A percentile compares a stretch with the other conserved stretches of the same genome.
phyloP scores from a whole-genome alignment of 2,329 filamentous ascomycete genomes.

The Colletotrichum falcatum region DNA sequence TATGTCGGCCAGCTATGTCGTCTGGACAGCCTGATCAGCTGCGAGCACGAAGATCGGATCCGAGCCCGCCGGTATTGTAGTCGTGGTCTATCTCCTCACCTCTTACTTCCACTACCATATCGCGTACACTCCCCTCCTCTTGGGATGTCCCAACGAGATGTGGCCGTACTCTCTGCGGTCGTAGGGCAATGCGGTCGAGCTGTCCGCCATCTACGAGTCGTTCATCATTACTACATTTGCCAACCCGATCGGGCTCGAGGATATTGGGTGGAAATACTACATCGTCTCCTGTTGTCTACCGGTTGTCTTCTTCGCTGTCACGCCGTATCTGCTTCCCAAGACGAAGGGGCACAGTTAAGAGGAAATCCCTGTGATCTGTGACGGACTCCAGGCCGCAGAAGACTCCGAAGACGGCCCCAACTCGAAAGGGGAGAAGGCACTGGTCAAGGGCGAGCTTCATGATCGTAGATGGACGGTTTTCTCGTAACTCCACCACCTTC shows the following conservation, averaged over 20 bases:
- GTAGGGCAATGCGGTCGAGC: slow-evolving; percentile 45
- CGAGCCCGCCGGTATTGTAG: slow-evolving; percentile 50
- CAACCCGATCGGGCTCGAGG: slow-evolving; percentile 53
- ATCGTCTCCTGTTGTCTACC: slow-evolving; percentile 52
- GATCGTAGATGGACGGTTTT: not conserved
- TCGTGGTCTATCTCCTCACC: slow-evolving; percentile 60
- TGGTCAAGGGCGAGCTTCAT: slow-evolving; percentile 11
- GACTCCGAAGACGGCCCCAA: slow-evolving; percentile 26
- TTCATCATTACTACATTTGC: slow-evolving; percentile 50
- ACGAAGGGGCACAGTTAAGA: slow-evolving; percentile 46
- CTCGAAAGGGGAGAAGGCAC: slow-evolving; percentile 23
- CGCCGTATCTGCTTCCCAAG: slow-evolving; percentile 52
- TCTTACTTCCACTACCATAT: slow-evolving; percentile 57
- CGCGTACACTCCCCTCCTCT: slow-evolving; percentile 57
- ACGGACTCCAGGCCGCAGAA: slow-evolving; percentile 35
- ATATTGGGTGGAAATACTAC: slow-evolving; percentile 56
- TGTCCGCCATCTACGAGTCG: slow-evolving; percentile 45
- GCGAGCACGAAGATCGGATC: slow-evolving; percentile 44
- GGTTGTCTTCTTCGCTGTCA: slow-evolving; percentile 46
- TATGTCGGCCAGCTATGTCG: slow-evolving; percentile 49
- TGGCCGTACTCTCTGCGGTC: slow-evolving; percentile 42
- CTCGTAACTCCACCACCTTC: not conserved
- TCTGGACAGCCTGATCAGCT: slow-evolving; percentile 54
- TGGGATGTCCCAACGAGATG: slow-evolving; percentile 52
- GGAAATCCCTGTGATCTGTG: slow-evolving; percentile 48